Percentiles rank a stretch among this genome's conserved stretches.
Evolutionary conservation across 352 stramenopile species (phyloP).

Genomic region (Globisporangium mamillatum): DNA sequence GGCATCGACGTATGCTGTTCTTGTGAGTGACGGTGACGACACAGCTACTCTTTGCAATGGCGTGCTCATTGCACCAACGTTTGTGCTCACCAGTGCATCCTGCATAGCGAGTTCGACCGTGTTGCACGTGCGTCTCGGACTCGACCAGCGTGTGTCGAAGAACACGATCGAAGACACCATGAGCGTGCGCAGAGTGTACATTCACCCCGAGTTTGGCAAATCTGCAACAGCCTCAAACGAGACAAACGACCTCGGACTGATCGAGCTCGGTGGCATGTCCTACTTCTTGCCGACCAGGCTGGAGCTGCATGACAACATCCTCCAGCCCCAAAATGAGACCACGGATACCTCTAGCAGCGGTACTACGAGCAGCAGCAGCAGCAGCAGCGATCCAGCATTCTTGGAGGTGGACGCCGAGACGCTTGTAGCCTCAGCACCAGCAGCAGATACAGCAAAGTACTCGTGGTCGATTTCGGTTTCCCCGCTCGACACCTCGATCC

Average conservation of each 20-base stretch:
- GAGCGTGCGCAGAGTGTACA: constrained; percentile 7
- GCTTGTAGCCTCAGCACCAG: not conserved
- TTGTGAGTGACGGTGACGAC: not conserved
- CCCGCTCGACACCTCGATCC: not conserved
- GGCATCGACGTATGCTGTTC: constrained; percentile 5
- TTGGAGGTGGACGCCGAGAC: not conserved
- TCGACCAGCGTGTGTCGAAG: not conserved
- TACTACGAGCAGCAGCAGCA: not conserved
- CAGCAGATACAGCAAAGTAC: not conserved
- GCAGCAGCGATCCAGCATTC: not conserved
- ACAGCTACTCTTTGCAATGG: not conserved
- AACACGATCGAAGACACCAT: constrained; percentile 5
- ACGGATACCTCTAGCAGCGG: not conserved
- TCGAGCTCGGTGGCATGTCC: constrained; percentile 12
- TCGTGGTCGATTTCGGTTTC: constrained; percentile 8
- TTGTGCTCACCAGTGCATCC: constrained; percentile 7
- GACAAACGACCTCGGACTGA: constrained; percentile 6
- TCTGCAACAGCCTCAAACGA: not conserved
- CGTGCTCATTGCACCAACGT: constrained; percentile 4
- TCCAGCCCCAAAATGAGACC: not conserved
- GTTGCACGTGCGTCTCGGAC: constrained; percentile 6
- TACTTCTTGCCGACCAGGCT: constrained; percentile 11
- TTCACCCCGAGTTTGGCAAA: constrained; percentile 3
- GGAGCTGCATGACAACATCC: constrained; percentile 1
- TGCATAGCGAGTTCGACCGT: constrained; percentile 1